A percentile compares a stretch with the other conserved stretches of the same genome.
phyloP scores from a whole-genome alignment of 441 rosid genomes.

The Lepidium campestre region DNA sequence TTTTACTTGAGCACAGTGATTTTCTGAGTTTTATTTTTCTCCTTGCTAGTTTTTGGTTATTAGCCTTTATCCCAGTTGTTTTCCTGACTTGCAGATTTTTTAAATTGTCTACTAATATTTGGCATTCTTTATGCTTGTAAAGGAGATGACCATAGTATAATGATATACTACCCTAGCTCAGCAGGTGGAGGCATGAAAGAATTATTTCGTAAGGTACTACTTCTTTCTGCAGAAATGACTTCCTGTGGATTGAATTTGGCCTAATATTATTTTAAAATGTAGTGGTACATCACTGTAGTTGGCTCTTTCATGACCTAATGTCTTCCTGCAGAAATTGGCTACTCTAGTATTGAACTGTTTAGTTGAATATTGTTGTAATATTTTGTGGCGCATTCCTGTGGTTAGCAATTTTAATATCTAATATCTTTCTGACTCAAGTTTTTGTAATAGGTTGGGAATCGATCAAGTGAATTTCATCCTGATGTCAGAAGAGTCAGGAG shows the following conservation, averaged over 20 bases:
- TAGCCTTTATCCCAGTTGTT: neutral
- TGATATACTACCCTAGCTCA: conserved; percentile 99
- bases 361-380: neutral
- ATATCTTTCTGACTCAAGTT: conserved; percentile 3
- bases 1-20: neutral
- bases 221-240: neutral
- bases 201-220: conserved; percentile 88
- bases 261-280: neutral
- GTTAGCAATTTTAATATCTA: neutral
- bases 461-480: conserved; percentile 98
- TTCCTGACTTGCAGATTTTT: conserved; percentile 1
- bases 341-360: neutral
- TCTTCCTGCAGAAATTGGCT: neutral
- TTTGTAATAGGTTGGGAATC: conserved; percentile 71
- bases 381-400: neutral
- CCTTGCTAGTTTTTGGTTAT: neutral
- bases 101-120: conserved; percentile 19
- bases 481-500: conserved; percentile 98
- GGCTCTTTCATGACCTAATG: neutral
- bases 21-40: neutral
- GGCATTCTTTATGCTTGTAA: conserved; percentile 21
- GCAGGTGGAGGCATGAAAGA: conserved; percentile 99
- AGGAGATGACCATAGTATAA: conserved; percentile 99
- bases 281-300: neutral
- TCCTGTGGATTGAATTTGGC: neutral